These are phyloP conservation scores for Cryptosporidium sp. DNA, from an alignment of 169 alveolate species.

Conservation along the genomic window DNA sequence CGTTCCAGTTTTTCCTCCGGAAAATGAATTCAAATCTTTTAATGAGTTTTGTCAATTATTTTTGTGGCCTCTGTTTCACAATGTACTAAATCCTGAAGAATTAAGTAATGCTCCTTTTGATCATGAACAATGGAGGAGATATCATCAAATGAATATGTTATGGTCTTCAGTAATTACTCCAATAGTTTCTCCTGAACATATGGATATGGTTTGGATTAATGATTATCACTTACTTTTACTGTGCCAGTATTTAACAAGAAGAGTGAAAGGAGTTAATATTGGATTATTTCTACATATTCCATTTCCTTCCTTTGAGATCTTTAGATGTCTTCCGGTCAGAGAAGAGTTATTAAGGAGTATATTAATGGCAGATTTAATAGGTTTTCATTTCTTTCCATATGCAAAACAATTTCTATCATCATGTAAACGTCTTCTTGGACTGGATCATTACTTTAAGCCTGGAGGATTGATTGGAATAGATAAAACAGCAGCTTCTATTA, in stretches of 20 bases:
- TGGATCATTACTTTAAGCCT: conserved; percentile 86
- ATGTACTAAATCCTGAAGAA: conserved; percentile 81
- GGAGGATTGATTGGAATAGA: conserved; percentile 89
- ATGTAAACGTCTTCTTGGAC: conserved; percentile 90
- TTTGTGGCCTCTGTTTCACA: conserved; percentile 82
- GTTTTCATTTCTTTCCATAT: conserved; percentile 94
- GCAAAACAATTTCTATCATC: conserved; percentile 88
- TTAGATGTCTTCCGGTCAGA: conserved; percentile 89
- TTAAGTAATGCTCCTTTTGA: conserved; percentile 79
- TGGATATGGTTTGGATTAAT: conserved; percentile 91
- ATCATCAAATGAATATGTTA: conserved; percentile 72
- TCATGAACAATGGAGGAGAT: conserved; percentile 84
- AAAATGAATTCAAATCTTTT: conserved; percentile 63
- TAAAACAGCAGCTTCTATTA: conserved; percentile 70
- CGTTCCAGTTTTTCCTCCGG: conserved; percentile 78
- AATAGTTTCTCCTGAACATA: conserved; percentile 75
- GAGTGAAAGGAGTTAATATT: conserved; percentile 84
- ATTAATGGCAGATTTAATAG: conserved; percentile 93
- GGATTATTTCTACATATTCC: conserved; percentile 94
- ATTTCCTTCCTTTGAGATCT: conserved; percentile 92
- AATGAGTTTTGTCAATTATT: conserved; percentile 77
- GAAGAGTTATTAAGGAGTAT: conserved; percentile 91
- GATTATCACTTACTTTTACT: conserved; percentile 90
- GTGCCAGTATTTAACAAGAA: conserved; percentile 85
- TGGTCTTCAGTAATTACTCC: conserved; percentile 82